These are phyloP conservation scores for Ilex aquifolium DNA, from an alignment of 257 asterid species.

Conservation along the genomic window DNA sequence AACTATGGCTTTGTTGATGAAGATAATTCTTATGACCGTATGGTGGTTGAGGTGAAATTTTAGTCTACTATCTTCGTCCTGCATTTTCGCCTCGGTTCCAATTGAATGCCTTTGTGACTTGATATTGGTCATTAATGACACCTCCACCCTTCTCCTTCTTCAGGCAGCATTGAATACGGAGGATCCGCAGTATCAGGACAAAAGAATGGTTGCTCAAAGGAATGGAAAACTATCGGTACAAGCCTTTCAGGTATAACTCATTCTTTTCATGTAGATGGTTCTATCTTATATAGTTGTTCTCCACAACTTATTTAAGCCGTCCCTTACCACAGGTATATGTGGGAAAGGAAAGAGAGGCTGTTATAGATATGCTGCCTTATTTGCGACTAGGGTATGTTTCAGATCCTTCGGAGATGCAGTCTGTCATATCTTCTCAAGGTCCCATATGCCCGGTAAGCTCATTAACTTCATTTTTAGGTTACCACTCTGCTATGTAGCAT, in stretches of 20 bases:
- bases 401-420: slow-evolving; percentile 89
- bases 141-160: slow-evolving; percentile 11
- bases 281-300: slow-evolving; percentile 1
- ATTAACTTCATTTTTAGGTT: slow-evolving; percentile 8
- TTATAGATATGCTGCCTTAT: slow-evolving; percentile 94
- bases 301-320: slow-evolving; percentile 13
- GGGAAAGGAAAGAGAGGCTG: slow-evolving; percentile 91
- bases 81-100: slow-evolving; percentile 13
- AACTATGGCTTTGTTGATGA: slow-evolving; percentile 98
- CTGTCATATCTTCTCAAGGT: slow-evolving; percentile 91
- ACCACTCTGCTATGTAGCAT: too few relatives aligned
- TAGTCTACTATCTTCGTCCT: slow-evolving; percentile 12
- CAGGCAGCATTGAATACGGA: slow-evolving; percentile 92
- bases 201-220: slow-evolving; percentile 97
- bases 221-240: slow-evolving; percentile 86
- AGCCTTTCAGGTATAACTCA: slow-evolving; percentile 56
- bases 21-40: slow-evolving; percentile 79
- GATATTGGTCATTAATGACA: neutral
- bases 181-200: slow-evolving; percentile 98
- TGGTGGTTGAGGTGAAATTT: slow-evolving; percentile 63
- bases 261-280: neutral
- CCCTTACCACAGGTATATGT: slow-evolving; percentile 48
- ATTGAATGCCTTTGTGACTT: slow-evolving; percentile 2
- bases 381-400: slow-evolving; percentile 87
- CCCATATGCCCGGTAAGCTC: slow-evolving; percentile 88